A percentile compares a stretch with the other conserved stretches of the same genome.
Conservation (phyloP, 2,329 filamentous ascomycete genomes). For the Penicillium freii region DNA sequence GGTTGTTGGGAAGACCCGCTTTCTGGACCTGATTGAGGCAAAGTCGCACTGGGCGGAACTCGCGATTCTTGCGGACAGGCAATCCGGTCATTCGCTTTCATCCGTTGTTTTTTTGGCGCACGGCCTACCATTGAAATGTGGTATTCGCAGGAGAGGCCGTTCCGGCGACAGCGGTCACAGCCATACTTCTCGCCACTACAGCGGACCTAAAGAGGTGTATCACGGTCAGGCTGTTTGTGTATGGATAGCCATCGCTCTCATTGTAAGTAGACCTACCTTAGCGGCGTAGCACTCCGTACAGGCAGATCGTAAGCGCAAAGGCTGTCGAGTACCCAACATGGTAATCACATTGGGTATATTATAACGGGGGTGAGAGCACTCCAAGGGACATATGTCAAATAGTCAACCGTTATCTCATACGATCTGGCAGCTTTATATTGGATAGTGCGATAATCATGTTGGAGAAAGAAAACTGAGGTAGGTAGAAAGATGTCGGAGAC, state of each 20-base stretch:
- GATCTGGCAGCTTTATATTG: too few relatives aligned
- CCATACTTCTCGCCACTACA: not conserved
- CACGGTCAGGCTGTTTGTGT: not conserved
- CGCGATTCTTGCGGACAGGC: not conserved
- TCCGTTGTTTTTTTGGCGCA: not conserved
- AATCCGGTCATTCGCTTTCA: not conserved
- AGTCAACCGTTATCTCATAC: too few relatives aligned
- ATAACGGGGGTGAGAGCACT: not conserved
- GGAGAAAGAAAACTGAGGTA: too few relatives aligned
- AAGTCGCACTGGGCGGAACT: not conserved
- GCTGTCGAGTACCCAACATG: not conserved
- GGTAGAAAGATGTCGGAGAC: too few relatives aligned
- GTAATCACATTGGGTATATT: not conserved
- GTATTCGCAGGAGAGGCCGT: not conserved
- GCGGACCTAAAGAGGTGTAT: not conserved
- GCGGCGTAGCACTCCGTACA: not conserved
- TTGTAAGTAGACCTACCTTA: not conserved
- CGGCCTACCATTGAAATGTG: not conserved
- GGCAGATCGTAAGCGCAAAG: not conserved
- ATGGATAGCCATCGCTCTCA: not conserved
- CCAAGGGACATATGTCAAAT: not conserved
- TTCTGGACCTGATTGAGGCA: not conserved
- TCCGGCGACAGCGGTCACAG: not conserved
- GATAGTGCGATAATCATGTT: too few relatives aligned
- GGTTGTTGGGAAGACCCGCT: not conserved